phyloP scores from a whole-genome alignment of 2,329 filamentous ascomycete species.

The Coniosporium tulheliwenetii region DNA sequence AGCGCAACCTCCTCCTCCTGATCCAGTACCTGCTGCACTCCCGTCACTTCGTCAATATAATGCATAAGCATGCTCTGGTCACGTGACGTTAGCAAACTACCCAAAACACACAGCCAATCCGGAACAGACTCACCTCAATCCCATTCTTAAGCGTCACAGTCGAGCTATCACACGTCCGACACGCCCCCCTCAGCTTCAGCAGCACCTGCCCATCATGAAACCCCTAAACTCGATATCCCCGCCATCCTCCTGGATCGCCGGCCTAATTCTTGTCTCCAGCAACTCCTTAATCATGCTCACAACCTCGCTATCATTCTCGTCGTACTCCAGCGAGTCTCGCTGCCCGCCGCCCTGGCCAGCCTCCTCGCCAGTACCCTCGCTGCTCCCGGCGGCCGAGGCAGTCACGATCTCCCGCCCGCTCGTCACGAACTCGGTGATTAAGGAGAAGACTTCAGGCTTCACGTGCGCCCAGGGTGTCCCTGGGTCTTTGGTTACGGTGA shows the following conservation, averaged over 20 bases:
- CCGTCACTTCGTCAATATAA: conserved; percentile 89
- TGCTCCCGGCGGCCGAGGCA: conserved; percentile 25
- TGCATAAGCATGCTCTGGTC: conserved; percentile 6
- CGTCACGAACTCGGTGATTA: conserved; percentile 87
- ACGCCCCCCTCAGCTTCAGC: conserved; percentile 73
- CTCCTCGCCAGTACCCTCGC: conserved; percentile 27
- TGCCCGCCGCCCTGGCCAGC: conserved; percentile 29
- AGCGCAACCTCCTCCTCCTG: conserved; percentile 80
- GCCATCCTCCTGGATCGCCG: conserved; percentile 93
- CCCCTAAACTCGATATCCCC: conserved; percentile 93
- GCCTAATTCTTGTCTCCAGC: conserved; percentile 83
- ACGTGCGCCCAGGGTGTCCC: conserved; percentile 89
- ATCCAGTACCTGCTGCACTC: conserved; percentile 79
- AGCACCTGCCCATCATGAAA: conserved; percentile 64
- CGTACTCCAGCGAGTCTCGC: conserved; percentile 63
- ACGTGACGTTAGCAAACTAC: conserved; percentile 46
- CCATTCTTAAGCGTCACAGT: conserved; percentile 95
- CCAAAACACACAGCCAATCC: no score
- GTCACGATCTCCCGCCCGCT: conserved; percentile 70
- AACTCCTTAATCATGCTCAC: conserved; percentile 98
- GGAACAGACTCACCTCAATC: conserved; percentile 44
- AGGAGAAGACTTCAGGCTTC: conserved; percentile 84
- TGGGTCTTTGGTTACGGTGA: conserved; percentile 83
- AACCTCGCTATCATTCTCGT: conserved; percentile 85
- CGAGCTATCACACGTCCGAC: conserved; percentile 89